These are phyloP conservation scores for Colletotrichum gigasporum DNA, from an alignment of 2,329 filamentous ascomycete species.

Conservation along the genomic window DNA sequence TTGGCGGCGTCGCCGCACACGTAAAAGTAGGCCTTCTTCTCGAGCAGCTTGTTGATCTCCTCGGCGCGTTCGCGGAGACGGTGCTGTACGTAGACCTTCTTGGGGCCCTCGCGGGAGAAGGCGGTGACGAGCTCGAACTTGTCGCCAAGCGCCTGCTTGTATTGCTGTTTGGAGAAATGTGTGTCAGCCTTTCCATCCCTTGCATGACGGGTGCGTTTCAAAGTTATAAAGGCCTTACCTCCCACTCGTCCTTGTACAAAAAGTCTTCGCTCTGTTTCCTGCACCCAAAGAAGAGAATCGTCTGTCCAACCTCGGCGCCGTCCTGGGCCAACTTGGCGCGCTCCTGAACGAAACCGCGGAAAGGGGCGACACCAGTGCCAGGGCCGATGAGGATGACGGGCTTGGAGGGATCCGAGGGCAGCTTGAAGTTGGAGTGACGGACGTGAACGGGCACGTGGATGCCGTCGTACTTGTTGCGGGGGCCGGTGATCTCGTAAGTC, in stretches of 20 bases:
- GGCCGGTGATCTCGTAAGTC: constrained; percentile 87
- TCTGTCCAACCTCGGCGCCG: constrained; percentile 85
- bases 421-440: constrained; percentile 98
- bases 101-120: constrained; percentile 86
- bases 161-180: constrained; percentile 70
- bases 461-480: constrained; percentile 96
- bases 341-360: constrained; percentile 95
- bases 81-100: constrained; percentile 98
- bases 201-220: neutral
- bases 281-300: constrained; percentile 95
- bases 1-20: constrained; percentile 98
- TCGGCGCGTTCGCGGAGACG: constrained; percentile 83
- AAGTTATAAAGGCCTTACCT: constrained; percentile 67
- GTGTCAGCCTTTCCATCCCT: neutral
- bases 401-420: constrained; percentile 93
- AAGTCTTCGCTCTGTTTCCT: constrained; percentile 90
- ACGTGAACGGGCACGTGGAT: constrained; percentile 95
- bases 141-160: constrained; percentile 84
- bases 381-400: constrained; percentile 97
- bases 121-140: constrained; percentile 91
- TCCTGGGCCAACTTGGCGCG: constrained; percentile 83
- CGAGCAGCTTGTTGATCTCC: constrained; percentile 86
- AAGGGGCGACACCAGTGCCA: constrained; percentile 95
- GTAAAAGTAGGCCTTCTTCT: constrained; percentile 93
- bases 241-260: constrained; percentile 90